Base-by-base conservation (phyloP, 345 rosid species). In the Alliaria petiolata region DNA sequence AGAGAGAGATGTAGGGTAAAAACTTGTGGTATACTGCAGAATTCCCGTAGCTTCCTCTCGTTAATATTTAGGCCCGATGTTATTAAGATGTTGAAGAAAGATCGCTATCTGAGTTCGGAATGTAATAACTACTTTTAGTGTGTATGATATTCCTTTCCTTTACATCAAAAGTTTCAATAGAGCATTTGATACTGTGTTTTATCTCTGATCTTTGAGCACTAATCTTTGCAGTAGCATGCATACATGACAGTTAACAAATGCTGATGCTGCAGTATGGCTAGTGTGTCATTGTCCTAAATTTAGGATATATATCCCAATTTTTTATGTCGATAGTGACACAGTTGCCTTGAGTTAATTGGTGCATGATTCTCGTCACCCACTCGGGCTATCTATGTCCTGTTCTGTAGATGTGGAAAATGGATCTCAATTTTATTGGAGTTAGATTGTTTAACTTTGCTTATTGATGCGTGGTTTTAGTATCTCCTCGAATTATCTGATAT, bases 111-210 rank as follows among this genome's bases (percentile, higher is more conserved):
- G 43, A 30, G 35, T 39, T 65, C 0, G 2, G 26, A 55, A 46
- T 65, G 35, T 17, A 3, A 39, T 33, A 54, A 33, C 30, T 63
- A 40, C 22, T 51, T 17, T n/a, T 43, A 46, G 58, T 45, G 26
- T 52, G n/a, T 9, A 26, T 16, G 49, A 70, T 47, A 50, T 55
- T 66, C 34, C 33, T 54, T 20, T 67, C 34, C 8, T 20, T 30
- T 30, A 13, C 43, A 55, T 31, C 43, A 26, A 26, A 50, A 25
- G 2, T 1, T 12, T 6, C 55, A 3, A 28, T 26, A 28, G 40
- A 38, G 66, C 74, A 36, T 58, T 47, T 36, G 58, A 56, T 34
- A 33, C 46, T 22, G 34, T 47, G 28, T 47, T 28, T 59, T 70
- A 12, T 55, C 55, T 56, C 9, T 58, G 56, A 43, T 57, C 35